Evolutionary conservation across 139 green algal genomes (phyloP), one percentile per base, ranked within the genome.

Genomic region (Tetradesmus obliquus): DNA sequence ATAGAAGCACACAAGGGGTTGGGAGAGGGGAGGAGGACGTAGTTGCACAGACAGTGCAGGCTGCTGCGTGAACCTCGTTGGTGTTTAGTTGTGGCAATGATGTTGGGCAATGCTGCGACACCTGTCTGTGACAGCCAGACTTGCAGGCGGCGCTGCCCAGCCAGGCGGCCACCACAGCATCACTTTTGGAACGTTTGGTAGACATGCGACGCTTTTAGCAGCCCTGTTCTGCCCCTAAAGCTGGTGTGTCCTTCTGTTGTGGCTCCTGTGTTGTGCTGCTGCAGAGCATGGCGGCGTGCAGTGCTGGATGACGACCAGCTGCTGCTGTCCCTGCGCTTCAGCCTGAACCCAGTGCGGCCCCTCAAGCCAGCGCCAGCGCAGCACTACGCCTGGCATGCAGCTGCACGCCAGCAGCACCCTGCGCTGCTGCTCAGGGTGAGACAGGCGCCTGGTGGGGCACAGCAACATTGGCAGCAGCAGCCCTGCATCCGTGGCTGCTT

Each of bases 231-330:
- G 32, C 32, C 32, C 32, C 32, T 45, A 45, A 45, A 45, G 32
- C 32, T 45, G 32, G 32, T 45, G 32, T 45, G 32, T 45, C 32
- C 32, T 45, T 22, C 57, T 79, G 76, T 3, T 82, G 20, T 45
- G 19, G 24, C 58, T 57, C 4, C 57, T 80, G n/a, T 79, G 19
- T 9, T 2, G 6, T 24, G 19, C 5, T n/a, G 20, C 3, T 53
- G 57, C 89, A 88, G 81, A 79, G 62, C 79, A 20, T 91, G 88
- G 88, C 88, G 79, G 13, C 57, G 57, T 54, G 88, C 88, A 19
- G 76, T 92, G 19, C 81, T 92, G 82, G 81, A 83, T 2, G 66
- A 92, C 57, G 80, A 88, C 62, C 32, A 88, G 60, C 88, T 92
- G 88, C 81, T 92, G 60, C 7, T 17, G n/a, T 1, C 54, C 17